Base-by-base conservation (phyloP, 345 rosid genomes). In the Gossypium bickii region DNA sequence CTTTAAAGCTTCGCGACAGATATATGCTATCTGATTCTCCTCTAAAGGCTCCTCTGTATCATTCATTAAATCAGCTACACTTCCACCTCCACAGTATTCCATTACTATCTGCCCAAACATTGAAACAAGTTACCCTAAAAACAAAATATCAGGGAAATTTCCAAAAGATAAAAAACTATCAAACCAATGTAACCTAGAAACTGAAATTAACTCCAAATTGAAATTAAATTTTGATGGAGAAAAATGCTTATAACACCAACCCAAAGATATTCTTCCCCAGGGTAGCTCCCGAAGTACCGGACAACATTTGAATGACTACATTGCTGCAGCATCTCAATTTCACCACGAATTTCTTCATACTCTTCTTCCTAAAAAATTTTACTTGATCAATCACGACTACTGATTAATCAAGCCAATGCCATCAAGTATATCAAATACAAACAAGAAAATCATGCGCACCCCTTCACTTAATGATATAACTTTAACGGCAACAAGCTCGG, bases 1-100 rank as follows among this genome's bases (percentile, higher is more conserved):
- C 99, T 95, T 93, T 64, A 93, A 78, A 29, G 97, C 93, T 87
- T 95, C 99, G 71, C 94, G 85, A 67, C 99, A 95, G 18, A 93
- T 91, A 80, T 86, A 95, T 71, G 99, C 99, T 76, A 95, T 95
- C 78, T 91, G 99, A 91, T 82, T 86, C 88, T 95, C 99, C 80
- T 95, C 98, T 78, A 95, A 82, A 44, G 99, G 81, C 82, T 91
- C 97, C 72, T 93, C 97, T 12, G 92, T 83, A 72, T 83, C 97
- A 83, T 91, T 88, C 97, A 95, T 95, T 77, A 95, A 83, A 84
- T 90, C 99, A 81, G 97, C 92, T 67, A 95, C 93, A 69, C 99
- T 95, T 81, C 99, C 99, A 86, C 98, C 97, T 58, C 99, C 98
- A 79, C 99, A 95, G 67, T 95, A 95, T 86, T 95, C 99, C 99